Conservation (phyloP, 2,329 filamentous ascomycete genomes). For the Fusarium pilosicola region DNA sequence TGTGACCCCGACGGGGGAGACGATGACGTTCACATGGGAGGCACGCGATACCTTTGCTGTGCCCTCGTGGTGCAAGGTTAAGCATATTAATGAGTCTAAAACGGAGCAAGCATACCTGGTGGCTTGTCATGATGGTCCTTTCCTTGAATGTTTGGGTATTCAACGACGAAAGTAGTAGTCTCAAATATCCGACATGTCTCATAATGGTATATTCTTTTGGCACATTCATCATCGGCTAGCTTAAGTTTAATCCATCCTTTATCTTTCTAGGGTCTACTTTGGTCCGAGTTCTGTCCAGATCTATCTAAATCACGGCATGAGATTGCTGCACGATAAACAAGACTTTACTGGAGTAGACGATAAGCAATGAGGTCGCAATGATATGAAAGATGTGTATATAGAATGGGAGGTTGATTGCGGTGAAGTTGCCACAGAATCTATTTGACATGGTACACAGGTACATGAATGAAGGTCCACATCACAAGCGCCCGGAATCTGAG, state of each 20-base stretch:
- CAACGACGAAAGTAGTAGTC: background rate
- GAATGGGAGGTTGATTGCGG: background rate
- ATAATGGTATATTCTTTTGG: background rate
- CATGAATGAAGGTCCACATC: background rate
- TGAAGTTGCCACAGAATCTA: background rate
- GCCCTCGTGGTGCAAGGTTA: slow-evolving; percentile 61
- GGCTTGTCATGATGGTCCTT: slow-evolving; percentile 48
- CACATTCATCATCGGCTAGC: background rate
- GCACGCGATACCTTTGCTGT: slow-evolving; percentile 63
- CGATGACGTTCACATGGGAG: slow-evolving; percentile 55
- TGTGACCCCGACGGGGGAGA: slow-evolving; percentile 45
- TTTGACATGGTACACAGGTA: background rate
- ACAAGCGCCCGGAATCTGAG: background rate
- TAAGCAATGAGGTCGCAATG: accelerated
- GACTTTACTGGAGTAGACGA: too few species aligned
- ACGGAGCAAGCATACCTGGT: slow-evolving; percentile 48
- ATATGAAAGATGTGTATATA: background rate
- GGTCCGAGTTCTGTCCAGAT: too few species aligned
- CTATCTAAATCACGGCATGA: background rate
- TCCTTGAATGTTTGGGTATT: slow-evolving; percentile 42
- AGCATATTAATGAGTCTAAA: slow-evolving; percentile 53
- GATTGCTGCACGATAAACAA: too few species aligned
- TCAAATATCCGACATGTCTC: background rate
- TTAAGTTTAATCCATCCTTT: accelerated
- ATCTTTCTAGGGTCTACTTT: background rate